A percentile compares a stretch with the other conserved stretches of the same genome.
phyloP scores from a whole-genome alignment of 78 protist genomes.

The Dictyostelium discoideum region dicty_2.7 NC_007089.4:2376001-2376500 shows the following conservation, averaged over 20 bases:
- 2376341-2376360: not conserved
- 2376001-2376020: too few species aligned
- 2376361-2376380: not conserved
- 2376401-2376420: not conserved
- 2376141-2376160: not conserved
- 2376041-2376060: too few species aligned
- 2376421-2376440: not conserved
- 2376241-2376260: not conserved
- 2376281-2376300: not conserved
- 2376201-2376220: too few species aligned
- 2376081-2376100: too few species aligned
- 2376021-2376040: too few species aligned
- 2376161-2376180: too few species aligned
- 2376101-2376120: too few species aligned
- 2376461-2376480: constrained; percentile 48
- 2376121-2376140: too few species aligned
- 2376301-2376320: not conserved
- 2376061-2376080: too few species aligned
- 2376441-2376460: not conserved
- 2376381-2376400: not conserved
- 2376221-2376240: too few species aligned
- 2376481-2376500: constrained; percentile 47
- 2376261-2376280: constrained; percentile 22
- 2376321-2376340: not conserved
- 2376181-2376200: too few species aligned